Evolutionary conservation across 805 yeast species (phyloP).

Genomic region (Monosporozyma servazzii): DNA sequence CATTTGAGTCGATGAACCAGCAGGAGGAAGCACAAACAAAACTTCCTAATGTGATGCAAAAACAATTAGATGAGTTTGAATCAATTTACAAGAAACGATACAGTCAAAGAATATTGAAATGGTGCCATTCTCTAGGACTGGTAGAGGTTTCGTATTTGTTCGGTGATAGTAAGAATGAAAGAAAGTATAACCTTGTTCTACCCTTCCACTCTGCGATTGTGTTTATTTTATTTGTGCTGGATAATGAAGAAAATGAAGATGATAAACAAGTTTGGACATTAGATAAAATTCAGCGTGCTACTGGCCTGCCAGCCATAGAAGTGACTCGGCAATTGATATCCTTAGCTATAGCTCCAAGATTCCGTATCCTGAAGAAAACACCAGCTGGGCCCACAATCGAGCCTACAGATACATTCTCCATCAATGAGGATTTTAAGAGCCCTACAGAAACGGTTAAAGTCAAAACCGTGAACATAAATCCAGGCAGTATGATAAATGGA

Average conservation of each 20-base stretch:
- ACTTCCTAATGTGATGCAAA: slow-evolving; percentile 37
- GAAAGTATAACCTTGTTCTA: slow-evolving; percentile 60
- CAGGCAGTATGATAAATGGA: not conserved
- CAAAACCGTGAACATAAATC: slow-evolving; percentile 10
- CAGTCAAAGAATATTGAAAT: slow-evolving; percentile 50
- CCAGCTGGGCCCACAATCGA: slow-evolving; percentile 71
- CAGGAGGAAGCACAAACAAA: slow-evolving; percentile 28
- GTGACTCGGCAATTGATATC: slow-evolving; percentile 72
- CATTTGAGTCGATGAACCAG: slow-evolving; percentile 36
- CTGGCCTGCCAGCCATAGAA: slow-evolving; percentile 67
- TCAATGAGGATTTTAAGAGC: slow-evolving; percentile 62
- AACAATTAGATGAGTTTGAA: slow-evolving; percentile 38
- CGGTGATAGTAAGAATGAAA: not conserved
- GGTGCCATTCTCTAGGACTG: slow-evolving; percentile 82
- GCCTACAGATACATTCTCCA: slow-evolving; percentile 50
- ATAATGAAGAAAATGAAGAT: slow-evolving; percentile 35
- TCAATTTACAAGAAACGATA: slow-evolving; percentile 42
- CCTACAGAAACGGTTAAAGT: slow-evolving; percentile 66
- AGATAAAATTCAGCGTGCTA: slow-evolving; percentile 51
- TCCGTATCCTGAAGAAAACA: slow-evolving; percentile 60
- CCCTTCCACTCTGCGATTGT: slow-evolving; percentile 76
- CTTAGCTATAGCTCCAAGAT: slow-evolving; percentile 72
- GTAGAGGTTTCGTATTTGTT: slow-evolving; percentile 54
- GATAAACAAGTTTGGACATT: slow-evolving; percentile 35
- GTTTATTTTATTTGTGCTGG: slow-evolving; percentile 52